Evolutionary conservation across 306 rosid genomes (phyloP), one percentile per base, ranked within the genome.

Genomic region (Fagus sylvatica): DNA sequence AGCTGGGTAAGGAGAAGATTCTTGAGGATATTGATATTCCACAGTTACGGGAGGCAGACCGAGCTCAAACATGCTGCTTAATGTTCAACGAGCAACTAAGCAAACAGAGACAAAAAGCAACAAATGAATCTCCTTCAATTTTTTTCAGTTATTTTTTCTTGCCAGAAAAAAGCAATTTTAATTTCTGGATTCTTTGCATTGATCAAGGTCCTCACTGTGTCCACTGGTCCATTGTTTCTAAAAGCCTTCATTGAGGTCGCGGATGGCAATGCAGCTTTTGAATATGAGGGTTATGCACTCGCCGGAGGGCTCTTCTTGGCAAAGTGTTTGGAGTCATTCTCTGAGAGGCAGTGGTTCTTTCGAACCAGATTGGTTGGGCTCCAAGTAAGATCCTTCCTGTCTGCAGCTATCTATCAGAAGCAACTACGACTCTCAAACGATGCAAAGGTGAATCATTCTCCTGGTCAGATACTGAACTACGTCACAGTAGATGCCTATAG

Each of bases 321-420:
- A 17, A 93, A 93, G 71, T 81, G 76, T 61, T 33, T 77, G 1
- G 97, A 93, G 78, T 93, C 97, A 13, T 0, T 91, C 2, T 87
- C 98, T 13, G 92, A 93, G 76, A 82, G 98, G 67, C 98, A 89
- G 10, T 93, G 98, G 98, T 87, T 79, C 77, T 91, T 93, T 43
- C 81, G 82, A 17, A 69, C 83, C 53, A 85, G 95, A 66, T 72
- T 91, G 19, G 43, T 84, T 28, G 98, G 97, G 13, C 68, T 93
- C 74, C 86, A 84, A 68, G 85, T 88, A 10, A 88, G 86, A 76
- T 91, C 98, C 28, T 57, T 85, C 10, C 91, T 93, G 28, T 82
- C 90, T 3, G 87, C 97, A 12, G 85, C 76, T 54, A 88, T 93
- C 37, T 93, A 87, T 69, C 81, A 83, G 76, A 93, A 93, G 69